Conservation (phyloP, 305 asterid genomes). For the Fraxinus latifolia region DNA sequence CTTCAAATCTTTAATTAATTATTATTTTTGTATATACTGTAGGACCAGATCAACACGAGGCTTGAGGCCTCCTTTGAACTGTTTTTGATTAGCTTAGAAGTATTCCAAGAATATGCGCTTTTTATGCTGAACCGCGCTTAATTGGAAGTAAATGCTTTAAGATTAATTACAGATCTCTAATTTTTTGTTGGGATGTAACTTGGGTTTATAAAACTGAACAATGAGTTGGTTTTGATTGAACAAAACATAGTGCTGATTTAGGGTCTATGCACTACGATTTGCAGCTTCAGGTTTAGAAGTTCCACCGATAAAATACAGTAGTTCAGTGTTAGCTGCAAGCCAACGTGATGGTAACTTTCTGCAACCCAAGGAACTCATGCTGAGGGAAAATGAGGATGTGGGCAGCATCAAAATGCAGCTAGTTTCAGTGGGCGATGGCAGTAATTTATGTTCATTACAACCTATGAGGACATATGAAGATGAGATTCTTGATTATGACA, state of each 20-base stretch:
- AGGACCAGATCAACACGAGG: background rate
- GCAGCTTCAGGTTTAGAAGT: constrained; percentile 45
- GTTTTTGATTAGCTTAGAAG: background rate
- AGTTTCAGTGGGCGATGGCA: constrained; percentile 43
- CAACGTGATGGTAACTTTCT: constrained; percentile 36
- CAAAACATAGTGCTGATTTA: constrained; percentile 18
- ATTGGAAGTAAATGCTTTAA: background rate
- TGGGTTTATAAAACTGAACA: background rate
- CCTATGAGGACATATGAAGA: constrained; percentile 61
- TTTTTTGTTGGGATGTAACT: background rate
- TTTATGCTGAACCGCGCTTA: background rate
- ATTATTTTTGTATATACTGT: background rate
- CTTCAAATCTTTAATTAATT: background rate
- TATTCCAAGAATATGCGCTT: background rate
- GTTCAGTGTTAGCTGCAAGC: constrained; percentile 25
- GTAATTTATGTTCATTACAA: constrained; percentile 60
- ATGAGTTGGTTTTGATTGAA: constrained; percentile 9
- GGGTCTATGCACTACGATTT: constrained; percentile 2
- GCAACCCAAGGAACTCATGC: constrained; percentile 38
- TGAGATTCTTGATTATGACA: constrained; percentile 88
- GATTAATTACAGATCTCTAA: background rate
- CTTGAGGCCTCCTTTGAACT: background rate
- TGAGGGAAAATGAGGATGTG: constrained; percentile 37
- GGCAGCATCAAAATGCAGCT: constrained; percentile 38
- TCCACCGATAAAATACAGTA: constrained; percentile 32